These are phyloP conservation scores for Trametes sp. DNA, from an alignment of 1,284 basidiomycete genomes.

Conservation along the genomic window DNA sequence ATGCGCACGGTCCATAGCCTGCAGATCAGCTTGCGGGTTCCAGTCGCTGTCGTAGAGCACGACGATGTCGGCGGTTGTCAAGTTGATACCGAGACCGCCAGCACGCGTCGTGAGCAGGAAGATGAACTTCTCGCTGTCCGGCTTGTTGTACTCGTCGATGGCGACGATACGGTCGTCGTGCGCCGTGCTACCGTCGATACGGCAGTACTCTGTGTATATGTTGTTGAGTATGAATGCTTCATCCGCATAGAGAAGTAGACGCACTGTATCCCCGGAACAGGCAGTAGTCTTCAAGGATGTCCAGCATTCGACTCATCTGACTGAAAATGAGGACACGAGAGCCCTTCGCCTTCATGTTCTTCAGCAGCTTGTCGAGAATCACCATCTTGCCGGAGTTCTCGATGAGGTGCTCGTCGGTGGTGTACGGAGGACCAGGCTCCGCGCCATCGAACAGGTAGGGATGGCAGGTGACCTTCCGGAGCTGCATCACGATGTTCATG, in stretches of 20 bases:
- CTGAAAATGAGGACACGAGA: slow-evolving; percentile 97
- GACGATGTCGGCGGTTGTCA: slow-evolving; percentile 95
- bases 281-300: slow-evolving; percentile 98
- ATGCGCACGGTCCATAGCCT: slow-evolving; percentile 99
- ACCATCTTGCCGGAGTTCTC: slow-evolving; percentile 98
- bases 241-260: slow-evolving; percentile 39
- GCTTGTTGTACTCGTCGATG: slow-evolving; percentile 99
- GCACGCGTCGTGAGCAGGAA: slow-evolving; percentile 98
- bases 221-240: background rate
- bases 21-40: slow-evolving; percentile 99
- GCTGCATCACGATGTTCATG: slow-evolving; percentile 99
- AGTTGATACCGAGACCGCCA: slow-evolving; percentile 98
- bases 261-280: slow-evolving; percentile 89
- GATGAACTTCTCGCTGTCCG: slow-evolving; percentile 94
- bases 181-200: slow-evolving; percentile 95
- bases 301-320: slow-evolving; percentile 94
- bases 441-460: slow-evolving; percentile 90
- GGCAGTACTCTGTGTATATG: slow-evolving; percentile 85
- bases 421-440: slow-evolving; percentile 98
- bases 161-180: slow-evolving; percentile 96
- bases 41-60: slow-evolving; percentile 99
- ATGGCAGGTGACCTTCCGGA: slow-evolving; percentile 86
- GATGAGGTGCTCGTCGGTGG: slow-evolving; percentile 96
- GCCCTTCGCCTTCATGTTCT: slow-evolving; percentile 90
- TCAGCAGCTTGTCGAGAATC: slow-evolving; percentile 94